Evolutionary conservation across 331 rosid species (phyloP).

Genomic region (Cucumis variabilis): DNA sequence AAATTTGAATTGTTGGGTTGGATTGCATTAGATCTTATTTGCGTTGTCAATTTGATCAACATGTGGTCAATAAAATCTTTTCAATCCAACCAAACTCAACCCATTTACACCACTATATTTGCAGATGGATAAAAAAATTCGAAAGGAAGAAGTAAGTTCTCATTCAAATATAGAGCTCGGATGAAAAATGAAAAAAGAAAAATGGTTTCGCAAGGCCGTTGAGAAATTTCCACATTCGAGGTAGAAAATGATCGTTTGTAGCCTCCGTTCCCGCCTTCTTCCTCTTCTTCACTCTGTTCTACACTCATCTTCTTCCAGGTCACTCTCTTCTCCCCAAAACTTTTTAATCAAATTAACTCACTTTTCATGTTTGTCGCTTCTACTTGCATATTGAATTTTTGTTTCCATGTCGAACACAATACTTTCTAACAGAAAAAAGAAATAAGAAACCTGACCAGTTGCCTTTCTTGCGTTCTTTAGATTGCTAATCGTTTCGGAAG

Average conservation of each 20-base stretch:
- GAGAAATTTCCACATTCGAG: background rate
- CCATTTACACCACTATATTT: too few relatives aligned
- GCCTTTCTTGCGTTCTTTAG: conserved; percentile 45
- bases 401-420: conserved; percentile 15
- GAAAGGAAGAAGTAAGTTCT: background rate
- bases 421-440: background rate
- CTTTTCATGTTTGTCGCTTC: background rate
- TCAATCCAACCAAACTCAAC: too few relatives aligned
- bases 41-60: too few relatives aligned
- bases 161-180: background rate
- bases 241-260: conserved; percentile 52
- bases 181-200: background rate
- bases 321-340: conserved; percentile 1
- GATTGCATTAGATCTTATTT: too few relatives aligned
- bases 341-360: background rate
- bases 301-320: conserved; percentile 51
- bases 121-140: too few relatives aligned
- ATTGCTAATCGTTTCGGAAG: conserved; percentile 32
- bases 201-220: background rate
- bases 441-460: background rate
- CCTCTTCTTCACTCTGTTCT: conserved; percentile 39
- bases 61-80: too few relatives aligned
- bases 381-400: background rate
- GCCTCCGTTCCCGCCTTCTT: conserved; percentile 44
- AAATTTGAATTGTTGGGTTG: too few relatives aligned